A percentile compares a stretch with the other conserved stretches of the same genome.
These are phyloP conservation scores for Orbilia javanica DNA, from an alignment of 2,329 filamentous ascomycete genomes.

Conservation along the genomic window DNA sequence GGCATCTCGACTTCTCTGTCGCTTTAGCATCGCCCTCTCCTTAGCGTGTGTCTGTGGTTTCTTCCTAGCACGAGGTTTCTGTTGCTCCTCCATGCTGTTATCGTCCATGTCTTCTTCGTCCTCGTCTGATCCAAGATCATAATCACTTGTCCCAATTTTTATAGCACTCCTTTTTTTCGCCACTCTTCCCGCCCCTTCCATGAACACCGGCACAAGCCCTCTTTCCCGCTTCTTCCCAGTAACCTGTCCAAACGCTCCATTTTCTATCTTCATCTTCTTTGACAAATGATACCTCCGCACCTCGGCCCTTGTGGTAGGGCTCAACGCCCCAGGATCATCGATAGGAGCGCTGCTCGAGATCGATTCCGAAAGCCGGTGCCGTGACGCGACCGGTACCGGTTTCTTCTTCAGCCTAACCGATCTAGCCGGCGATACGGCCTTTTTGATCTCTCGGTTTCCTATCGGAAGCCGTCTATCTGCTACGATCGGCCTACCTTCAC, in stretches of 20 bases:
- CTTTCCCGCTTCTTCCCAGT: conserved; percentile 54
- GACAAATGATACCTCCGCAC: conserved; percentile 53
- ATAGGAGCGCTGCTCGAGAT: conserved; percentile 28
- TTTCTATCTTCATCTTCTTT: conserved; percentile 56
- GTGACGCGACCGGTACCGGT: conserved; percentile 24
- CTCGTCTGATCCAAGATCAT: conserved; percentile 14
- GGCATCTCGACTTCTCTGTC: conserved; percentile 30
- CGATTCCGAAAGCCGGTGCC: conserved; percentile 48
- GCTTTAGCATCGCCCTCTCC: conserved; percentile 57
- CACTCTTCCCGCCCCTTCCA: conserved; percentile 56
- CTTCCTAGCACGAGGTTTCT: conserved; percentile 48
- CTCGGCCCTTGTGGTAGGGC: conserved; percentile 50
- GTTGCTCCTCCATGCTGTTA: not conserved
- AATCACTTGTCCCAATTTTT: conserved; percentile 39
- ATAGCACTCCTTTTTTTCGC: conserved; percentile 51
- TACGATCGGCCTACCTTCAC: conserved; percentile 49
- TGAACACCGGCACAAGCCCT: conserved; percentile 51
- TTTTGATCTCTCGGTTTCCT: conserved; percentile 47
- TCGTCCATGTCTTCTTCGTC: conserved; percentile 18
- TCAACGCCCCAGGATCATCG: conserved; percentile 32
- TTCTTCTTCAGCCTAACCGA: conserved; percentile 57
- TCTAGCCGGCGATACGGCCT: conserved; percentile 52
- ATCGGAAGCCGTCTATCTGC: conserved; percentile 48
- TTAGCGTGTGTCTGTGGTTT: conserved; percentile 60
- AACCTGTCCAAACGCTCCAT: conserved; percentile 48